Evolutionary conservation across 2,329 filamentous ascomycete species (phyloP), one percentile per base, ranked within the genome.

Genomic region (Pyrenochaeta sp.): DNA sequence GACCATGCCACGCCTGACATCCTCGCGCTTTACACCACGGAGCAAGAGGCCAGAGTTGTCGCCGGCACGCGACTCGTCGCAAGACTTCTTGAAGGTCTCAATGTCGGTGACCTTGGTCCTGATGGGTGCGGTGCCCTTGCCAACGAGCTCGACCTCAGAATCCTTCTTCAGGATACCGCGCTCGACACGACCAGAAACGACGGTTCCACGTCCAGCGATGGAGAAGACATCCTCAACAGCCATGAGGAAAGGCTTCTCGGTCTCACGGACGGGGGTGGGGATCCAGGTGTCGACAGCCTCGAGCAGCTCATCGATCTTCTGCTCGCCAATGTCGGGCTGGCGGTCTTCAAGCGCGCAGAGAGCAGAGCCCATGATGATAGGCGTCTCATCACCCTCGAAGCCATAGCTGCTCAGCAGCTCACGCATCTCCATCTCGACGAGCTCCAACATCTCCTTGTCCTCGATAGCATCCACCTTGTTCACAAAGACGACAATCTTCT

Each of bases 371-470:
- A 99, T 90, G 78, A 99, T 85, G 78, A 99, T 96, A 61, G 95
- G 95, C 45, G 95, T 99, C 50, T 98, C 91, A 72, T 99, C 96
- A 69, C 95, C 95, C 81, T 99, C 95, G 78, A 99, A 99, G 59
- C 92, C 93, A 80, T 99, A 99, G 69, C 88, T 89, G 72, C 75
- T 87, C 56, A 99, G 89, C 50, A 99, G 88, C 82, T 99, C 95
- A 74, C 95, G 92, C 95, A 99, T 99, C 84, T 99, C 95, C 90
- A 99, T 96, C 87, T 99, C 95, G 77, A 99, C 95, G 55, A 99
- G 91, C 83, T 99, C 95, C 87, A 99, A 87, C 95, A 99, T 99
- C 82, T 99, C 95, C 60, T 91, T 90, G 83, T 99, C 95, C 69
- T 98, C 94, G 60, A 99, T 87, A 64, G 92, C 91, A 78, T 99